phyloP scores from a whole-genome alignment of 305 asterid genomes.

The Fraxinus sp. region DNA sequence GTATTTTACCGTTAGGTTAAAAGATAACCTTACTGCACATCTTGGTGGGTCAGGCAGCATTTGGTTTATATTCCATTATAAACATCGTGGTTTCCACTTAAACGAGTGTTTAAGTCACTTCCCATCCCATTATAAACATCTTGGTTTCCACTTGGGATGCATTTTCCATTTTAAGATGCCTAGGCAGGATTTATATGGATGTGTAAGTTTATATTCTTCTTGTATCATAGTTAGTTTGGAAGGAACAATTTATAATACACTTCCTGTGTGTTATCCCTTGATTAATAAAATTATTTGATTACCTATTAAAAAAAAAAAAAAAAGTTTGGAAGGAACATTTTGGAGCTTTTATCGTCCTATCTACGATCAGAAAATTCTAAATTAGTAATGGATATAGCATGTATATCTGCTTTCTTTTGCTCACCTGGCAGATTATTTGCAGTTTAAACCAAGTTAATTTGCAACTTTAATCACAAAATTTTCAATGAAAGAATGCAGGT shows the following conservation, averaged over 20 bases:
- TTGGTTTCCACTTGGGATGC: background rate
- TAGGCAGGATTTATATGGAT: background rate
- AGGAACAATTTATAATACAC: background rate
- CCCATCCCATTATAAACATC: background rate
- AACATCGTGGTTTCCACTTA: background rate
- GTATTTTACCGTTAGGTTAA: background rate
- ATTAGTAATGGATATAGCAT: background rate
- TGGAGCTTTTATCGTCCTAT: background rate
- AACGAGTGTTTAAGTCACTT: background rate
- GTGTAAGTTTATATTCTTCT: background rate
- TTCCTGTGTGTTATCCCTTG: background rate
- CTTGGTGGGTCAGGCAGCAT: background rate
- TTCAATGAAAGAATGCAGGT: background rate
- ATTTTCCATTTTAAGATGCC: background rate
- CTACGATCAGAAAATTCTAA: background rate
- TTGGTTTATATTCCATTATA: background rate
- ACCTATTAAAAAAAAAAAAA: background rate
- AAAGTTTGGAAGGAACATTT: background rate
- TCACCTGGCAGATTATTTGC: background rate
- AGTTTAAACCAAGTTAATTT: background rate
- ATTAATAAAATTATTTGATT: background rate
- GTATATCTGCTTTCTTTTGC: background rate
- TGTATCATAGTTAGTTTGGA: background rate
- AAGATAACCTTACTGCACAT: background rate
- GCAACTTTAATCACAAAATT: background rate